Base-by-base conservation (phyloP, 768 basidiomycete species). In the Hericium coralloides region DNA sequence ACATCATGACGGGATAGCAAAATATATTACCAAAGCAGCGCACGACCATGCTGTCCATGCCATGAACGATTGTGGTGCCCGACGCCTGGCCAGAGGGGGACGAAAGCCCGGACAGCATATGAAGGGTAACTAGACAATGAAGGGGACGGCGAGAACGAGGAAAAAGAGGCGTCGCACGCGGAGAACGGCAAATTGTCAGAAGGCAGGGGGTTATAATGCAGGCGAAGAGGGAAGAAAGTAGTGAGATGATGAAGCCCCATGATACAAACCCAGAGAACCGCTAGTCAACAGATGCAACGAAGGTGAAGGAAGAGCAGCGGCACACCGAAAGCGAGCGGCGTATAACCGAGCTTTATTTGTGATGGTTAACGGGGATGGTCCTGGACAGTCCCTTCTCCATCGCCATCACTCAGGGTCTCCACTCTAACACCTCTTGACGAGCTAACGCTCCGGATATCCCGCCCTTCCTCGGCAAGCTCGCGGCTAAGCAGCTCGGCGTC, bases 381-480 rank as follows among this genome's bases (percentile, higher is more conserved):
- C 38, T 39, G 60, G 60, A 52, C 64, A 59, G 58, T 66, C 60
- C 39, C 59, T 52, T 73, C 79, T 60, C 41, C 59, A 51, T 73
- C 79, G 60, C 72, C 70, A 65, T 82, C 80, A 67, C 80, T 79
- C 58, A 80, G 69, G 61, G 83, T 83, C 69, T 92, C 89, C 58
- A 93, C 87, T 65, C 73, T 81, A 58, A 90, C 87, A 43, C 87
- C 89, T 65, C 90, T 77, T 63, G 84, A 86, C 43, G 87, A 89
- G 63, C 81, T 75, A 38, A 93, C 92, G 67, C 88, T 92, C 67
- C 88, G 75, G 47, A 94, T 87, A 68, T 92, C 91, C 64, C 87
- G 77, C n/a, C 92, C 92, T 68, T 94, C 92, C 71, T 92, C 90
- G 22, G 89, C 89, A 55, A 94, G 71, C 71, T 92, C 90, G 59